Percentiles rank a stretch among this genome's conserved stretches.
These are phyloP conservation scores for Metarhizium sp. DNA, from an alignment of 2,329 filamentous ascomycete species.

Conservation along the genomic window DNA sequence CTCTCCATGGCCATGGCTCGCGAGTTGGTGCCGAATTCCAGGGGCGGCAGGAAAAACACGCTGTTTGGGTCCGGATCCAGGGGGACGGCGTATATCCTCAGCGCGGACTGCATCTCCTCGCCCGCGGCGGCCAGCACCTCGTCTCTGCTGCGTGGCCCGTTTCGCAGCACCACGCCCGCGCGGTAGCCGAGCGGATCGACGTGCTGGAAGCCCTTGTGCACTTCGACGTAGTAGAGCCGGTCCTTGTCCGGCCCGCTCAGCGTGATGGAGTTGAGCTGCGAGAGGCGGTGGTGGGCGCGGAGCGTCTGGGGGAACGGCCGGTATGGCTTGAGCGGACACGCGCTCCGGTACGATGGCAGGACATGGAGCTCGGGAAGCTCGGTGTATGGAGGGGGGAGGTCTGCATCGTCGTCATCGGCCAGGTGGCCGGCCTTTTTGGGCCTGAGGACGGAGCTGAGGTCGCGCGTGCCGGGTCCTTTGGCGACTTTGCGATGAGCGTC, in stretches of 20 bases:
- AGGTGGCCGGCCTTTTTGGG: neutral
- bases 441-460: neutral
- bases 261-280: neutral
- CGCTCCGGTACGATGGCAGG: constrained; percentile 1
- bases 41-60: constrained; percentile 1
- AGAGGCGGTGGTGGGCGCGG: neutral
- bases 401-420: neutral
- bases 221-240: neutral
- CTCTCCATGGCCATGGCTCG: constrained; percentile 1
- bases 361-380: neutral
- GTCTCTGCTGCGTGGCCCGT: neutral
- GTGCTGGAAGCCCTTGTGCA: neutral
- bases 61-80: neutral
- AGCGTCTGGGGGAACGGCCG: neutral
- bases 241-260: neutral
- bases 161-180: neutral
- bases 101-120: neutral
- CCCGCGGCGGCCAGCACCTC: neutral
- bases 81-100: neutral
- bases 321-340: constrained; percentile 1
- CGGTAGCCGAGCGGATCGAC: constrained; percentile 1
- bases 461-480: neutral
- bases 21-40: constrained; percentile 2
- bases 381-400: neutral
- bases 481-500: neutral